Conservation (phyloP, 2,329 filamentous ascomycete genomes). For the Trichothecium sympodiale region DNA sequence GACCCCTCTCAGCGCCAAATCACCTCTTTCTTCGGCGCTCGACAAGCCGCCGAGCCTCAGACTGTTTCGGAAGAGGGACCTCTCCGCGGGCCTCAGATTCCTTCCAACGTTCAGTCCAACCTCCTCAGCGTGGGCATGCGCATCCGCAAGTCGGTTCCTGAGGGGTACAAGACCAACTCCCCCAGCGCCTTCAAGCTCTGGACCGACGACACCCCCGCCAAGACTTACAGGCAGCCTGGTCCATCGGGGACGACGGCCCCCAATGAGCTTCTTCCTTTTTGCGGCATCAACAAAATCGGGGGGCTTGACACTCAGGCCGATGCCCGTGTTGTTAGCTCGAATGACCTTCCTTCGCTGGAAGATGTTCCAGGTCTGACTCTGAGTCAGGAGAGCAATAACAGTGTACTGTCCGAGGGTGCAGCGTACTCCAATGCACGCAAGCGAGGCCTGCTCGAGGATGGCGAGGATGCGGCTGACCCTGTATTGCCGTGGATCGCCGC, state of each 20-base stretch:
- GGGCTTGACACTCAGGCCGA: constrained; percentile 52
- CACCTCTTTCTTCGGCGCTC: constrained; percentile 47
- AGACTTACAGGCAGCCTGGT: constrained; percentile 3
- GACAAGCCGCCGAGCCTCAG: constrained; percentile 20
- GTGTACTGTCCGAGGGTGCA: constrained; percentile 12
- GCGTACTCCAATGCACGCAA: constrained; percentile 27
- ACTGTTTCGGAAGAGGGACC: constrained; percentile 16
- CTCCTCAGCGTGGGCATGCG: constrained; percentile 93
- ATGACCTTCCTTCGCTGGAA: constrained; percentile 21
- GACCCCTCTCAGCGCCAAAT: constrained; percentile 51
- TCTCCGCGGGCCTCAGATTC: constrained; percentile 37
- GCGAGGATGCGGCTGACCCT: constrained; percentile 14
- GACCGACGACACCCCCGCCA: constrained; percentile 20
- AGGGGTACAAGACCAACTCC: constrained; percentile 74
- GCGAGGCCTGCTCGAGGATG: constrained; percentile 33
- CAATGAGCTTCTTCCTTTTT: constrained; percentile 67
- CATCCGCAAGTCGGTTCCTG: constrained; percentile 81
- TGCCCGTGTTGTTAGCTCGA: constrained; percentile 8
- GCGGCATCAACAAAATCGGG: constrained; percentile 66
- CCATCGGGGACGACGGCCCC: constrained; percentile 11
- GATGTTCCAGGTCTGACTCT: constrained; percentile 37
- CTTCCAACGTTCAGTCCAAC: constrained; percentile 61
- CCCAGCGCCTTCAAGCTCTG: constrained; percentile 42
- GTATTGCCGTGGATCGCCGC: constrained; percentile 7
- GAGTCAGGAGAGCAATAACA: constrained; percentile 43